A percentile compares a stretch with the other conserved stretches of the same genome.
Evolutionary conservation across 2,329 filamentous ascomycete genomes (phyloP).

Genomic region (Aphanocladium album): DNA sequence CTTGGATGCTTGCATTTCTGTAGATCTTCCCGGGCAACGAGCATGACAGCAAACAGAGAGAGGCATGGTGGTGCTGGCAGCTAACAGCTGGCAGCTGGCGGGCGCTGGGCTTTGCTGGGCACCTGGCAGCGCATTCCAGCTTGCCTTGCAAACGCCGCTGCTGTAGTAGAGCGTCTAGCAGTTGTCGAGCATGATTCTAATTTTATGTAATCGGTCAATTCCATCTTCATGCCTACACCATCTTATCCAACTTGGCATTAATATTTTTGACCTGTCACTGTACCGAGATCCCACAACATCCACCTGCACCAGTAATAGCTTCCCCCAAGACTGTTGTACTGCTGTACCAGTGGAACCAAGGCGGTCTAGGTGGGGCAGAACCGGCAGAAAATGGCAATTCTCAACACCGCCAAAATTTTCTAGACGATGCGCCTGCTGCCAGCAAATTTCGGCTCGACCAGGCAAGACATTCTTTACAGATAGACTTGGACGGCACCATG

Average conservation of each 20-base stretch:
- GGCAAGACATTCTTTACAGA: conserved; percentile 14
- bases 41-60: not conserved
- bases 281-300: not conserved
- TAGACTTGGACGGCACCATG: conserved; percentile 35
- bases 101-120: too few relatives aligned
- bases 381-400: conserved; percentile 21
- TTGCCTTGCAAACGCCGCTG: not conserved
- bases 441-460: conserved; percentile 16
- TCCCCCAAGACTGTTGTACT: too few relatives aligned
- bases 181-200: too few relatives aligned
- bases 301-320: too few relatives aligned
- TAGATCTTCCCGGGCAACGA: not conserved
- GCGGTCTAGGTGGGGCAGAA: conserved; percentile 14
- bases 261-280: not conserved
- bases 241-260: not conserved
- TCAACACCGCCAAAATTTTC: conserved; percentile 28
- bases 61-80: not conserved
- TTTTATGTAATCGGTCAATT: too few relatives aligned
- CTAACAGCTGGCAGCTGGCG: not conserved
- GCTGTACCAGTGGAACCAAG: not conserved
- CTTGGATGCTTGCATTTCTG: not conserved
- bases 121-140: not conserved
- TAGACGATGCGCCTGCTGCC: conserved; percentile 19
- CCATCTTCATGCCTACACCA: not conserved
- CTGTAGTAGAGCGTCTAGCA: not conserved